Evolutionary conservation across 2,329 filamentous ascomycete genomes (phyloP), one percentile per base, ranked within the genome.

Genomic region (Sphaerulina populicola): DNA sequence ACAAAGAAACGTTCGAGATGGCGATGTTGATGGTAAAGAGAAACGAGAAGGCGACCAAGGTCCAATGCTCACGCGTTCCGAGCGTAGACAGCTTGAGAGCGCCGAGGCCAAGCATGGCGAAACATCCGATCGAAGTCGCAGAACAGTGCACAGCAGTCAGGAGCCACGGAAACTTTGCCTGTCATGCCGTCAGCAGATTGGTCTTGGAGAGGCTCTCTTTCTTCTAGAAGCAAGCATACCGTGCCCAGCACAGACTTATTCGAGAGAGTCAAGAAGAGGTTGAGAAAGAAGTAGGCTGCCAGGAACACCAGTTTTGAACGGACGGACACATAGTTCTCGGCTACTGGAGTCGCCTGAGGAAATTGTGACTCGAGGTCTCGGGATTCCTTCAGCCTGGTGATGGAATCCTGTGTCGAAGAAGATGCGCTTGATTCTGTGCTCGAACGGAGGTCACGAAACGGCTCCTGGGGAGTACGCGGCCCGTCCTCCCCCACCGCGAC

Each of bases 1-100:
- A 55, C 70, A 82, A 71, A n/a, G 79, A 81, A 21, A 81, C 71
- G 66, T 82, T 82, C n/a, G 77, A 80, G 41, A 81, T 75, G 52
- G 79, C 79, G 58, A 82, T 81, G 66, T 82, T 82, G 63, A 79
- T 71, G 12, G 79, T 82, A 66, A 81, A 82, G 6, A 82, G 72
- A 37, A 76, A 70, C 33, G 79, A 82, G 64, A 82, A 82, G 42
- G 75, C 72, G 30, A 79, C 66, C 37, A 81, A 71, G n/a, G 74
- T 71, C 38, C 78, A 64, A 63, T 79, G 75, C 62, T 82, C 78
- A 29, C 71, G 73, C 29, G 71, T 69, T 3, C 71, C 72, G 36
- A 82, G 68, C 51, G 72, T 71, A 9, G 77, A 76, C 47, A 78
- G 68, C 59, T 72, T 73, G 61, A 81, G 77, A 47, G 75, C 70